Conservation (phyloP, 495 filamentous ascomycete genomes). For the Emericellopsis terricola region DNA sequence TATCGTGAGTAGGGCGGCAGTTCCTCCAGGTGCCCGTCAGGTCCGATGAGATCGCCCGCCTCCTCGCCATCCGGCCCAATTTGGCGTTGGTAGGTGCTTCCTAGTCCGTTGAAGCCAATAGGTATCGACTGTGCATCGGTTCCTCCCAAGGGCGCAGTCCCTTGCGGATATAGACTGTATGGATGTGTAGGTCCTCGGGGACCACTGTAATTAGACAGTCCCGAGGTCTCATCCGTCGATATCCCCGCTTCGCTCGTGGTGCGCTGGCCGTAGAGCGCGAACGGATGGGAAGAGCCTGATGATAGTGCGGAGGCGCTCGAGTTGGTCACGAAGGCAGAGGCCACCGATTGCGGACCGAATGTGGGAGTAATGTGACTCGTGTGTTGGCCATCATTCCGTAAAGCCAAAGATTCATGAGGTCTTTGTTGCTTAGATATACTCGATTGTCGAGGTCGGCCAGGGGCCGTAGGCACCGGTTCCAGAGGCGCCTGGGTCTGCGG, state of each 20-base stretch:
- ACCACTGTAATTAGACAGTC: conserved; percentile 41
- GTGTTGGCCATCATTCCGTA: conserved; percentile 22
- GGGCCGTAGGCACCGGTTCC: neutral
- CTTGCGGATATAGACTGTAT: conserved; percentile 70
- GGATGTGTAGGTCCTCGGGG: conserved; percentile 60
- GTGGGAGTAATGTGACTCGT: conserved; percentile 5
- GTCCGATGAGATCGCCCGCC: conserved; percentile 67
- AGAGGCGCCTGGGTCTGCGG: neutral
- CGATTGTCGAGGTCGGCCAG: conserved; percentile 17
- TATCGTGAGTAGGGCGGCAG: conserved; percentile 78
- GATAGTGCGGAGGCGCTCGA: conserved; percentile 20
- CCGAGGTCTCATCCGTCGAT: conserved; percentile 28
- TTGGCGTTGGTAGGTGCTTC: conserved; percentile 46
- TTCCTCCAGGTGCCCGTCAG: conserved; percentile 78
- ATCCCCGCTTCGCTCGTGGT: conserved; percentile 47
- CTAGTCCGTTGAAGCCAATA: conserved; percentile 54
- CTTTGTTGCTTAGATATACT: conserved; percentile 27
- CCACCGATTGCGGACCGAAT: conserved; percentile 2
- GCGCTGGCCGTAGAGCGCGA: conserved; percentile 68
- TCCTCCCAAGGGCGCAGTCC: conserved; percentile 20
- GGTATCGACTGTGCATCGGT: conserved; percentile 27
- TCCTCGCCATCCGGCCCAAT: conserved; percentile 72
- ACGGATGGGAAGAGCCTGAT: conserved; percentile 67
- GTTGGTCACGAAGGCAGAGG: conserved; percentile 7
- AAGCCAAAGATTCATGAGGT: conserved; percentile 19